phyloP scores from a whole-genome alignment of 495 filamentous ascomycete genomes.

The Penicillium macrosclerotiorum region DNA sequence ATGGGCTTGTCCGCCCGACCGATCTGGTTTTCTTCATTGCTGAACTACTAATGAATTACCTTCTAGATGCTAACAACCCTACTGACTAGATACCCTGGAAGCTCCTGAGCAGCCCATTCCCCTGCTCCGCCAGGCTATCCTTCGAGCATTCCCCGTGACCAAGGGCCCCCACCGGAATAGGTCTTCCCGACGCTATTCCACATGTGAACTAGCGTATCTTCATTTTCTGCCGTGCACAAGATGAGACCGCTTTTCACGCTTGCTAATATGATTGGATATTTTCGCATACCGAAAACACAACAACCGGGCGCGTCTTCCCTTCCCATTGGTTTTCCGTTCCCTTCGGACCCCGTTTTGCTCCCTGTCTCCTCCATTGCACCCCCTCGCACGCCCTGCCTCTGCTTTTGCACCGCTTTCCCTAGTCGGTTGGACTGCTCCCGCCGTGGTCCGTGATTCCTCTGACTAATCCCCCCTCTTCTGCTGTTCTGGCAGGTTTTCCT shows the following conservation, averaged over 20 bases:
- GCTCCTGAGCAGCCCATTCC: not conserved
- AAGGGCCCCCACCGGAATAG: conserved; percentile 12
- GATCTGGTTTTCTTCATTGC: too few relatives aligned
- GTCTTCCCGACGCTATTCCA: conserved; percentile 14
- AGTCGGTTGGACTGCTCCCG: too few relatives aligned
- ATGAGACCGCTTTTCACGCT: too few relatives aligned
- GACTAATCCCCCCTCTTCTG: not conserved
- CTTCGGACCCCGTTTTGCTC: not conserved
- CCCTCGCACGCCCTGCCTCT: too few relatives aligned
- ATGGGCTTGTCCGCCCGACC: too few relatives aligned
- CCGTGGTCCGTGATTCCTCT: too few relatives aligned
- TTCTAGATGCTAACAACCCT: conserved; percentile 17
- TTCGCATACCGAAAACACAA: too few relatives aligned
- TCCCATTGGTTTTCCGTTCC: not conserved
- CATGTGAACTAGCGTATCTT: conserved; percentile 13
- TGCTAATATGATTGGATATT: too few relatives aligned
- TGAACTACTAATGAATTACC: not conserved
- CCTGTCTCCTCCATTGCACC: too few relatives aligned
- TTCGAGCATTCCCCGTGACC: conserved; percentile 18
- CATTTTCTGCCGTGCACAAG: too few relatives aligned
- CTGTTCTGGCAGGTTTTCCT: conserved; percentile 5
- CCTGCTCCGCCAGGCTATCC: conserved; percentile 3
- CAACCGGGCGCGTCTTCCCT: too few relatives aligned
- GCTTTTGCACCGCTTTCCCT: too few relatives aligned
- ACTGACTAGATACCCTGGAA: not conserved